Evolutionary conservation across 345 rosid species (phyloP).

Genomic region (sweet orange (Citrus sinensis)): DNA sequence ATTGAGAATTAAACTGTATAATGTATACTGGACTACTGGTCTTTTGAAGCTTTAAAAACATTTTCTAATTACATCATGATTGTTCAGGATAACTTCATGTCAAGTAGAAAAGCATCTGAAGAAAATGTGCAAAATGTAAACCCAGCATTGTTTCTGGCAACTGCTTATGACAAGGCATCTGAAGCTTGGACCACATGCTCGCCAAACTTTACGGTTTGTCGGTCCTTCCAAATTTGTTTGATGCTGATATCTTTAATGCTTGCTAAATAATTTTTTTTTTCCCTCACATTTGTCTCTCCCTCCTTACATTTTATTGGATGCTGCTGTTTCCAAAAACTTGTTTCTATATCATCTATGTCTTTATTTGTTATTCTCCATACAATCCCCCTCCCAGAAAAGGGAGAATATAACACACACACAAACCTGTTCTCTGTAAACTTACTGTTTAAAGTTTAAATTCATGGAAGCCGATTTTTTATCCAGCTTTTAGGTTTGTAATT

Average conservation of each 20-base stretch:
- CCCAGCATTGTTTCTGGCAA: conserved; percentile 81
- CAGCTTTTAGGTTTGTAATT: background rate
- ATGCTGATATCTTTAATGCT: background rate
- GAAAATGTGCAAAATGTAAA: conserved; percentile 43
- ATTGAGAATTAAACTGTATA: conserved; percentile 9
- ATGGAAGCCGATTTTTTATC: background rate
- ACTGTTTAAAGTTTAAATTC: background rate
- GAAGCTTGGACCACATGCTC: conserved; percentile 83
- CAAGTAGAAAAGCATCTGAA: conserved; percentile 58
- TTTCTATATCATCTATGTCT: background rate
- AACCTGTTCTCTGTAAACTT: background rate
- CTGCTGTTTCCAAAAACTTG: background rate
- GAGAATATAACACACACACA: too few relatives aligned
- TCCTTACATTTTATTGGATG: background rate
- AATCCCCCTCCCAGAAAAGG: background rate
- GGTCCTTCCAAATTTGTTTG: conserved; percentile 10
- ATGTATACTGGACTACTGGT: conserved; percentile 1
- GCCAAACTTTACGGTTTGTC: conserved; percentile 69
- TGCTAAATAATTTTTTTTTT: background rate
- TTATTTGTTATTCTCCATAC: background rate
- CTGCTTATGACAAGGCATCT: conserved; percentile 86
- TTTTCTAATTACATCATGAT: conserved; percentile 1
- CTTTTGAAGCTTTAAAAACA: background rate
- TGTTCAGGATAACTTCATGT: conserved; percentile 63
- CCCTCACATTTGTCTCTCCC: background rate